Conservation (phyloP, 768 basidiomycete species). For the Gymnopilus junonius region DNA sequence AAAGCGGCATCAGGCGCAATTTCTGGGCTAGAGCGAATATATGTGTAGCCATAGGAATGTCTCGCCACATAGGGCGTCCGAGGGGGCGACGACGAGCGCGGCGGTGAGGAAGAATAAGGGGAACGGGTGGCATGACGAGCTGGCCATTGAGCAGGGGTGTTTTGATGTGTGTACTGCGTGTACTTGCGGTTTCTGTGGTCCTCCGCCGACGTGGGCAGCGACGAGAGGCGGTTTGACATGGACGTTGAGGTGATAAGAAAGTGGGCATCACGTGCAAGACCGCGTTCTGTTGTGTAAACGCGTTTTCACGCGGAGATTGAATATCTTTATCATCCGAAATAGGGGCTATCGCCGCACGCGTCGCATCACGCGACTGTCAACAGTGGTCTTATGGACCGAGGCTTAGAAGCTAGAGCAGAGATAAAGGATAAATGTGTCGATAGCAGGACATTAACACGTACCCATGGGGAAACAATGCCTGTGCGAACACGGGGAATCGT, state of each 20-base stretch:
- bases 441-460: neutral
- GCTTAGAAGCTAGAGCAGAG: neutral
- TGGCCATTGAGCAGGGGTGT: conserved; percentile 21
- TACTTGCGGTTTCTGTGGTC: conserved; percentile 24
- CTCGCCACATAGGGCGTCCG: conserved; percentile 37
- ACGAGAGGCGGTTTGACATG: conserved; percentile 42
- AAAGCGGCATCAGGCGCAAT: conserved; percentile 28
- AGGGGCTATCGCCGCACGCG: conserved; percentile 32
- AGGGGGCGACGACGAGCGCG: conserved; percentile 44
- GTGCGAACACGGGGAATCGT: neutral
- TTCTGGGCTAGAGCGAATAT: conserved; percentile 41
- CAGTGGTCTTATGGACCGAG: neutral
- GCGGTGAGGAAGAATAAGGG: conserved; percentile 37
- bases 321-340: conserved; percentile 32
- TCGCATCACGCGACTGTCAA: conserved; percentile 31
- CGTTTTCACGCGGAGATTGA: conserved; percentile 45
- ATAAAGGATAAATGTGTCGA: neutral
- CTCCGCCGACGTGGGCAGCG: conserved; percentile 27
- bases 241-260: conserved; percentile 48
- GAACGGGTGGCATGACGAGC: conserved; percentile 21
- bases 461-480: conserved; percentile 7
- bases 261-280: conserved; percentile 43
- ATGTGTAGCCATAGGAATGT: conserved; percentile 30
- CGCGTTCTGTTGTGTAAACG: conserved; percentile 44
- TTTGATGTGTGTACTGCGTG: conserved; percentile 19